Evolutionary conservation across 805 yeast genomes (phyloP).

Genomic region (Cyberlindnera mrakii): DNA sequence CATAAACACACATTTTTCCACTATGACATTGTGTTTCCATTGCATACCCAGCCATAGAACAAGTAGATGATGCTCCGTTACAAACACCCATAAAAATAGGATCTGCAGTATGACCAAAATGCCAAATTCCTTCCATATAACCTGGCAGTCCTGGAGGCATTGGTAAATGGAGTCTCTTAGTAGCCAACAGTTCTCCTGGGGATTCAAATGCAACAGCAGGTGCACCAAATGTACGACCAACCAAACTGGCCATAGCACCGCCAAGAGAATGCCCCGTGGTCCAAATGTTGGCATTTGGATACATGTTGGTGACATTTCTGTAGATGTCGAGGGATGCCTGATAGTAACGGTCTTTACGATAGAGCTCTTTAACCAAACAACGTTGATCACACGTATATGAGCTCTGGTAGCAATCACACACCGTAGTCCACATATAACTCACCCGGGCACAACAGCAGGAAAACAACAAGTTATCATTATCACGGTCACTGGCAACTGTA

Average conservation of each 20-base stretch:
- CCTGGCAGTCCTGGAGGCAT: conserved; percentile 85
- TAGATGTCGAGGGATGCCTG: conserved; percentile 73
- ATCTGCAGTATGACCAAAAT: conserved; percentile 94
- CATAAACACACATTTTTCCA: conserved; percentile 82
- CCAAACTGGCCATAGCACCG: conserved; percentile 72
- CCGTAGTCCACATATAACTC: conserved; percentile 87
- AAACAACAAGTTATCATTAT: conserved; percentile 82
- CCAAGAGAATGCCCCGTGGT: conserved; percentile 94
- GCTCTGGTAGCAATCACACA: conserved; percentile 84
- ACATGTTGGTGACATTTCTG: conserved; percentile 56
- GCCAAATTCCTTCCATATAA: conserved; percentile 83
- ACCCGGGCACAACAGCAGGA: conserved; percentile 96
- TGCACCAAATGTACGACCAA: conserved; percentile 85
- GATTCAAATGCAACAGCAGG: conserved; percentile 91
- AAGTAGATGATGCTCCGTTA: conserved; percentile 84
- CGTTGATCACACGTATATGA: conserved; percentile 84
- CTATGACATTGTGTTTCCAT: conserved; percentile 96
- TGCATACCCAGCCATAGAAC: conserved; percentile 92
- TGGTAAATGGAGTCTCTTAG: conserved; percentile 81
- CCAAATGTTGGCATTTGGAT: conserved; percentile 78
- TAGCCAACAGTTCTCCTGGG: conserved; percentile 85
- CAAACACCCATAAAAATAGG: conserved; percentile 97
- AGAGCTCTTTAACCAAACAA: conserved; percentile 74
- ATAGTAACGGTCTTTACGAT: conserved; percentile 75
- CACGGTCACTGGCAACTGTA: conserved; percentile 74